Evolutionary conservation across 2,329 filamentous ascomycete species (phyloP), one percentile per base, ranked within the genome.

Genomic region (Aspergillus neoniger): DNA sequence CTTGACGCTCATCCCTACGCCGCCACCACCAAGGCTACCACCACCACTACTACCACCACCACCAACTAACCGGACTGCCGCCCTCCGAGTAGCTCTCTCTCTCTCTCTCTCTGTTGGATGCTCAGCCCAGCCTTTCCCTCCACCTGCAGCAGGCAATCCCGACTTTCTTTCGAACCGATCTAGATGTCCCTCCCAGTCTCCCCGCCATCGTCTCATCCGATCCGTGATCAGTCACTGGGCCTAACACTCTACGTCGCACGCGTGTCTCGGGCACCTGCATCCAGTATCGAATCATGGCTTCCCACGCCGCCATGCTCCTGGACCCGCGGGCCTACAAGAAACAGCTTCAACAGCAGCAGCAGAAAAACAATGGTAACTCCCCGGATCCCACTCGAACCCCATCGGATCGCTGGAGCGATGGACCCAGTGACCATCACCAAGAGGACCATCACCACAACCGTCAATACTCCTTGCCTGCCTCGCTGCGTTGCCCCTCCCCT

Each of bases 291-390:
- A 69, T 38, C 57, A 79, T 78, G 76, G 74, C 74, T 44, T 74
- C 75, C 36, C 71, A 76, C 55, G 75, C 79, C 36, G 76, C 76
- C 44, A 73, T 79, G 71, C 72, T 81, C 30, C 67, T 81, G 59
- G 73, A 81, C 64, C 79, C 79, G 15, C 77, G 77, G 65, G 72
- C 71, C 32, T 73, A 76, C 59, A 79, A 71, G 62, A 76, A 74
- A 62, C 72, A 74, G 51, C 64, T 70, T 3, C 67, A 75, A 23
- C 67, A 75, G 7, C 41, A 44, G 19, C 19, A 44, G 43, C 61
- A 66, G 6, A 73, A 74, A 38, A 65, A 67, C 9, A 75, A 74
- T 68, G 76, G 76, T 78, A 73, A 70, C 50, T 47, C 57, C 60
- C 43, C 62, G 53, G 39, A 60, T 47, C 48, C 51, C 52, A 55